phyloP scores from a whole-genome alignment of 805 yeast species.

The Ogataea naganishii region DNA sequence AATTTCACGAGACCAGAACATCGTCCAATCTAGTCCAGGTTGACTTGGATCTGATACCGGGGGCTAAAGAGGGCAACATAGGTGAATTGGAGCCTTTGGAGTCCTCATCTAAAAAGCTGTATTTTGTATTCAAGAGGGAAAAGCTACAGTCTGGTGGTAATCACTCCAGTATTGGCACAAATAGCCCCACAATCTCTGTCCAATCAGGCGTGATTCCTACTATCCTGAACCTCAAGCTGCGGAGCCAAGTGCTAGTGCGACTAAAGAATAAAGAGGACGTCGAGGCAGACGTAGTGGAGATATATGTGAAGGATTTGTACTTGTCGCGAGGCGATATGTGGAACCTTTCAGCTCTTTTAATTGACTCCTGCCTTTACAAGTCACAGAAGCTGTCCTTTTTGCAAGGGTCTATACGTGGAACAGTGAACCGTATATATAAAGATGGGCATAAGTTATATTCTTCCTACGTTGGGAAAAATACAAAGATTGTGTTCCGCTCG shows the following conservation, averaged over 20 bases:
- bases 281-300: constrained; percentile 77
- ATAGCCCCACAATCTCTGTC: constrained; percentile 40
- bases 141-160: constrained; percentile 6
- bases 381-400: constrained; percentile 59
- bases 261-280: constrained; percentile 35
- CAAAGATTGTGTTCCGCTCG: constrained; percentile 80
- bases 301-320: constrained; percentile 71
- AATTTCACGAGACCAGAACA: constrained; percentile 61
- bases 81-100: constrained; percentile 55
- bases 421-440: constrained; percentile 54
- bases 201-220: constrained; percentile 51
- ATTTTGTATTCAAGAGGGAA: constrained; percentile 31
- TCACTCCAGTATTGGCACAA: constrained; percentile 13
- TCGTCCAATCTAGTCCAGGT: constrained; percentile 53
- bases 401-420: constrained; percentile 50
- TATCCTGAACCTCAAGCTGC: constrained; percentile 53
- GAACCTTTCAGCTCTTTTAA: constrained; percentile 58
- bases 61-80: constrained; percentile 63
- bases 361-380: constrained; percentile 55
- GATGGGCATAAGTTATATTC: constrained; percentile 66
- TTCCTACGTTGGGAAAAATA: constrained; percentile 64
- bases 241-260: constrained; percentile 57
- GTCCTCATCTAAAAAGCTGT: constrained; percentile 27
- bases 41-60: constrained; percentile 51
- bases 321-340: constrained; percentile 92